These are phyloP conservation scores for Cokeromyces recurvatus DNA, from an alignment of 371 early-diverging fungal species.

Conservation along the genomic window DNA sequence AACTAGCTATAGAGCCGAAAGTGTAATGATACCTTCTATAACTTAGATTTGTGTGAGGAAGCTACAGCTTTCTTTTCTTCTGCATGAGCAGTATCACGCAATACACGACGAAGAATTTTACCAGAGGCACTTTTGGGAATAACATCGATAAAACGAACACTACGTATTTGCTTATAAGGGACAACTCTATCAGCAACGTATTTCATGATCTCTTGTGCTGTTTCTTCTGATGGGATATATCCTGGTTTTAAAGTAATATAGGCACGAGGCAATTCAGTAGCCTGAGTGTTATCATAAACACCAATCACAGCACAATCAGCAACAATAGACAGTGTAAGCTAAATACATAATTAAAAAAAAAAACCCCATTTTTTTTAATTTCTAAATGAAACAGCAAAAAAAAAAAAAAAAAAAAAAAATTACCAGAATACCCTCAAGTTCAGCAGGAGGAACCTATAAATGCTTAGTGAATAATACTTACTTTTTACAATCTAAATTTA, in stretches of 20 bases:
- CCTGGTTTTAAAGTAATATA: constrained; percentile 50
- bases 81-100: constrained; percentile 24
- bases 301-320: constrained; percentile 70
- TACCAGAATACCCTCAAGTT: constrained; percentile 30
- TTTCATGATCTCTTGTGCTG: constrained; percentile 33
- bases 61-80: constrained; percentile 42
- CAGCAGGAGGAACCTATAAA: constrained; percentile 16
- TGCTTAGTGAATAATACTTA: too few species aligned
- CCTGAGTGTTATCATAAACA: constrained; percentile 37
- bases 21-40: too few species aligned
- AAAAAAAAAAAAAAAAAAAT: neutral
- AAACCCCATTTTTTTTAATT: too few species aligned
- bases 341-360: neutral
- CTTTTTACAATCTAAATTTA: too few species aligned
- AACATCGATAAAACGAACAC: constrained; percentile 61
- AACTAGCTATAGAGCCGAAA: too few species aligned
- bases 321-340: constrained; percentile 1
- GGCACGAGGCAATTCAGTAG: constrained; percentile 71
- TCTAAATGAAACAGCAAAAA: too few species aligned
- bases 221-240: constrained; percentile 4
- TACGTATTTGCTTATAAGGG: constrained; percentile 67
- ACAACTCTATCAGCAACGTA: constrained; percentile 63
- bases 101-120: constrained; percentile 67
- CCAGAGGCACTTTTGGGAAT: constrained; percentile 74
- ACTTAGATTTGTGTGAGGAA: too few species aligned